Evolutionary conservation across 2,329 filamentous ascomycete species (phyloP).

Genomic region (Tetracladium maxilliforme): DNA sequence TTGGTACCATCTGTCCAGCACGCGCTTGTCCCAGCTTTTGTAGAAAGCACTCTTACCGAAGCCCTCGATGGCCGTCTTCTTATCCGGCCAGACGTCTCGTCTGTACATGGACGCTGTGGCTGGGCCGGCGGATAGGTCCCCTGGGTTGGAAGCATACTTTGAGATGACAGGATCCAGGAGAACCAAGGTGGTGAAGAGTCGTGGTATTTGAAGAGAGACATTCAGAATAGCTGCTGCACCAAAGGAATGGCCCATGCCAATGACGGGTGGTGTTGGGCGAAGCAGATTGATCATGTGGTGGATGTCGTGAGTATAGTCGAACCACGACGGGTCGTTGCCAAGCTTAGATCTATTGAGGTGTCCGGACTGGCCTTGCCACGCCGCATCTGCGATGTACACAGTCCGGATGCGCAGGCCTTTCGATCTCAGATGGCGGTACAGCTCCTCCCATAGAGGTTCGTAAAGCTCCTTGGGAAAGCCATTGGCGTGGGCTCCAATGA

Average conservation of each 20-base stretch:
- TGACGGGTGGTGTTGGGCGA: constrained; percentile 57
- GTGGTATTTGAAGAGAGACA: constrained; percentile 63
- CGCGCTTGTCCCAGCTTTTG: constrained; percentile 65
- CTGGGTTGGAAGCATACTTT: constrained; percentile 22
- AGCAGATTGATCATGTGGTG: constrained; percentile 77
- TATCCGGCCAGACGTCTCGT: constrained; percentile 71
- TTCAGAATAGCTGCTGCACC: constrained; percentile 62
- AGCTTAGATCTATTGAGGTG: constrained; percentile 61
- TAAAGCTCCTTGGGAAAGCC: constrained; percentile 94
- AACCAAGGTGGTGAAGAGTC: constrained; percentile 60
- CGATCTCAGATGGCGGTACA: constrained; percentile 41
- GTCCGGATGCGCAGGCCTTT: constrained; percentile 56
- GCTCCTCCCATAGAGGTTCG: constrained; percentile 80
- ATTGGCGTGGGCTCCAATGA: constrained; percentile 81
- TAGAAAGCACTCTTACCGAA: constrained; percentile 67
- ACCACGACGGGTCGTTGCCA: constrained; percentile 81
- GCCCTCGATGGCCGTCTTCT: constrained; percentile 47
- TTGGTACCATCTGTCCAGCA: constrained; percentile 57
- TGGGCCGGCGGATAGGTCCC: constrained; percentile 21
- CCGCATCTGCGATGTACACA: constrained; percentile 86
- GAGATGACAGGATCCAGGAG: constrained; percentile 77
- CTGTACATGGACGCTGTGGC: constrained; percentile 53
- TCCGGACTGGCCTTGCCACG: constrained; percentile 69
- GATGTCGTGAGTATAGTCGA: constrained; percentile 73
- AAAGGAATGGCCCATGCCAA: constrained; percentile 84